phyloP scores from a whole-genome alignment of 768 basidiomycete species.

The Coprinopsis marcescibilis region DNA sequence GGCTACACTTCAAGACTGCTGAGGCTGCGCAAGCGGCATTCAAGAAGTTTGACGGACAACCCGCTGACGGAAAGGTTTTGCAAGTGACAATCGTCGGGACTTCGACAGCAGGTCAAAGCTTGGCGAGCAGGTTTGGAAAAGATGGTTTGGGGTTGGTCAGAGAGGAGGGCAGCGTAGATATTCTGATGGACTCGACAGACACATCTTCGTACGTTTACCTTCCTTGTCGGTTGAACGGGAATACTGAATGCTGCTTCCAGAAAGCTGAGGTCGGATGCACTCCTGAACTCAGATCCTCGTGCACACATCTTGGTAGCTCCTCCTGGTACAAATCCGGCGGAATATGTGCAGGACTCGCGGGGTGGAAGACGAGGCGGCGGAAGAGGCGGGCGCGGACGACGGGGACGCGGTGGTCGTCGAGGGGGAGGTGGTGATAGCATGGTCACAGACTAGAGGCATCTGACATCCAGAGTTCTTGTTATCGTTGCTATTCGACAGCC shows the following conservation, averaged over 20 bases:
- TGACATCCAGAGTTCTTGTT: not conserved
- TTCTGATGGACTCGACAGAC: conserved; percentile 48
- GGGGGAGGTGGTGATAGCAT: conserved; percentile 37
- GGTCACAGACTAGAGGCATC: conserved; percentile 43
- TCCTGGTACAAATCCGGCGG: conserved; percentile 54
- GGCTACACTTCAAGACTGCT: conserved; percentile 66
- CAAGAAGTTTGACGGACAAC: conserved; percentile 69
- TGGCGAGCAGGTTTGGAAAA: conserved; percentile 50
- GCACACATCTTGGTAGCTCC: conserved; percentile 65
- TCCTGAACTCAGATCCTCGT: conserved; percentile 57
- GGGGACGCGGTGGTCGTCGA: conserved; percentile 31
- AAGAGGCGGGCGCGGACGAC: conserved; percentile 32
- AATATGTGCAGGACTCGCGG: conserved; percentile 33
- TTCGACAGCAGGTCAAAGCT: conserved; percentile 41
- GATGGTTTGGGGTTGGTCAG: conserved; percentile 50
- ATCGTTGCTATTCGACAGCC: not conserved
- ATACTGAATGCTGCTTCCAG: conserved; percentile 29
- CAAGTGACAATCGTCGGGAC: conserved; percentile 58
- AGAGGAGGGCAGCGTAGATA: conserved; percentile 50
- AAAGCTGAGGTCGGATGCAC: conserved; percentile 81
- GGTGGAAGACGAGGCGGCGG: conserved; percentile 28
- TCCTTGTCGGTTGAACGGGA: not conserved
- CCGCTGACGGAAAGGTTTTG: conserved; percentile 75
- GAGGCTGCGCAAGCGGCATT: conserved; percentile 62
- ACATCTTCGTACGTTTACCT: conserved; percentile 46